A percentile compares a stretch with the other conserved stretches of the same genome.
Evolutionary conservation across 2,329 filamentous ascomycete genomes (phyloP).

Genomic region (Trichoderma polysporum): DNA sequence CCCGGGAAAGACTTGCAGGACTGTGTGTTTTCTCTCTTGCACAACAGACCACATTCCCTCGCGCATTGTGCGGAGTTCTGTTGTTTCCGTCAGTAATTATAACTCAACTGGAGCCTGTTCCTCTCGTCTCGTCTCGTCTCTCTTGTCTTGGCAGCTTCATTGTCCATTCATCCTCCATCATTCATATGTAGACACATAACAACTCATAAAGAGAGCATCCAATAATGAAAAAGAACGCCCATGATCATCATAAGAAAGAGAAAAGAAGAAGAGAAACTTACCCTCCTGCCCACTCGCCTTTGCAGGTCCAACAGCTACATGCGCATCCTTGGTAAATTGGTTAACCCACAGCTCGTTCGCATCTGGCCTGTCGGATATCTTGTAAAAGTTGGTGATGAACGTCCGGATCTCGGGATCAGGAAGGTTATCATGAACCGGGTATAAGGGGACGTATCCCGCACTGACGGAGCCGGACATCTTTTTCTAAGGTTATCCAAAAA

Average conservation of each 20-base stretch:
- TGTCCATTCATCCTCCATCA: too few species aligned
- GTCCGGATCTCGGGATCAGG: conserved; percentile 35
- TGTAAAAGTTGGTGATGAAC: conserved; percentile 47
- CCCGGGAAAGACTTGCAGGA: conserved; percentile 44
- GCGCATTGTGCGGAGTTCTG: conserved; percentile 44
- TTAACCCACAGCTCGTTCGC: conserved; percentile 45
- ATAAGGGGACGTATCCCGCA: conserved; percentile 34
- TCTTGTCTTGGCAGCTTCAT: too few species aligned
- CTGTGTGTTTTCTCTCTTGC: conserved; percentile 40
- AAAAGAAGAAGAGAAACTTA: conserved; percentile 22
- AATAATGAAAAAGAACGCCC: too few species aligned
- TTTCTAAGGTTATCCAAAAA: background rate
- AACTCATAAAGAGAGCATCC: too few species aligned
- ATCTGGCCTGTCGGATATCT: conserved; percentile 43
- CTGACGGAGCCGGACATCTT: conserved; percentile 25
- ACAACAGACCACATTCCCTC: conserved; percentile 46
- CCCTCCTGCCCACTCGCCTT: conserved; percentile 39
- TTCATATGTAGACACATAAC: background rate
- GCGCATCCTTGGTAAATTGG: conserved; percentile 44
- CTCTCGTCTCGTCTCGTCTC: too few species aligned
- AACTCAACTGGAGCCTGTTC: too few species aligned
- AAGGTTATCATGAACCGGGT: conserved; percentile 33
- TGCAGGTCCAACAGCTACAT: conserved; percentile 43
- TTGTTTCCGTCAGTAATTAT: background rate
- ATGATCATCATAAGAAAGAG: background rate